Conservation (phyloP, 2,329 filamentous ascomycete species). For the Phaeosphaeria sp. region DNA sequence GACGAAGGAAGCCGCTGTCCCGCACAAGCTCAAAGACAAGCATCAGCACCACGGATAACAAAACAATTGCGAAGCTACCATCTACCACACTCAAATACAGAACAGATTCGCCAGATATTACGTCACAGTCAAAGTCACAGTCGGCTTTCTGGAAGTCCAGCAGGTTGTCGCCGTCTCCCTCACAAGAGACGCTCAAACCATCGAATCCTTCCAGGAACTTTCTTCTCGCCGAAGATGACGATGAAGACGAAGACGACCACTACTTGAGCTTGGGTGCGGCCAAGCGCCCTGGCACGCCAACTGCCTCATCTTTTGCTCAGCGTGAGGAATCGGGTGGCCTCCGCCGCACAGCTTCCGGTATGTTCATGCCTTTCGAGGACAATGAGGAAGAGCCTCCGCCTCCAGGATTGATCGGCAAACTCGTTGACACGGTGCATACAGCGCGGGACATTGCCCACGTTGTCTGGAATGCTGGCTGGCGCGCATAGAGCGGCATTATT, state of each 20-base stretch:
- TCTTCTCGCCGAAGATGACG: slow-evolving; percentile 66
- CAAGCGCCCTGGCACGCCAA: slow-evolving; percentile 44
- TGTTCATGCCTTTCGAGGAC: slow-evolving; percentile 89
- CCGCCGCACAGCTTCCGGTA: slow-evolving; percentile 81
- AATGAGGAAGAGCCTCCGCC: slow-evolving; percentile 66
- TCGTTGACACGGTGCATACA: slow-evolving; percentile 78
- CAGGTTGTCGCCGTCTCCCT: slow-evolving; percentile 73
- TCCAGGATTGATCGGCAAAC: slow-evolving; percentile 74
- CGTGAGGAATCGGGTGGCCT: slow-evolving; percentile 59
- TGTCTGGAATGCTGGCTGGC: slow-evolving; percentile 72
- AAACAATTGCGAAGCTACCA: slow-evolving; percentile 86
- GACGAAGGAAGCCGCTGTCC: slow-evolving; percentile 55
- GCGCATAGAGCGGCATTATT: slow-evolving; percentile 46
- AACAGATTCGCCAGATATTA: slow-evolving; percentile 74
- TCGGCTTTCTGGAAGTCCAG: slow-evolving; percentile 54
- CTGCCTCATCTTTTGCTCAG: slow-evolving; percentile 35
- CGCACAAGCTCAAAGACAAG: slow-evolving; percentile 63
- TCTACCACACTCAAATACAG: slow-evolving; percentile 87
- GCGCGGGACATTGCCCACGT: slow-evolving; percentile 69
- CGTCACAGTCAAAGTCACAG: slow-evolving; percentile 57
- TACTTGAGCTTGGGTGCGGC: slow-evolving; percentile 52
- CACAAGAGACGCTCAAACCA: slow-evolving; percentile 81
- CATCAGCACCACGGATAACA: slow-evolving; percentile 68
- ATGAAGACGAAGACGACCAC: slow-evolving; percentile 49
- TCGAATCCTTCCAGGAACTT: slow-evolving; percentile 70